A percentile compares a stretch with the other conserved stretches of the same genome.
phyloP scores from a whole-genome alignment of 805 yeast genomes.

The Scheffersomyces amazonensis region DNA sequence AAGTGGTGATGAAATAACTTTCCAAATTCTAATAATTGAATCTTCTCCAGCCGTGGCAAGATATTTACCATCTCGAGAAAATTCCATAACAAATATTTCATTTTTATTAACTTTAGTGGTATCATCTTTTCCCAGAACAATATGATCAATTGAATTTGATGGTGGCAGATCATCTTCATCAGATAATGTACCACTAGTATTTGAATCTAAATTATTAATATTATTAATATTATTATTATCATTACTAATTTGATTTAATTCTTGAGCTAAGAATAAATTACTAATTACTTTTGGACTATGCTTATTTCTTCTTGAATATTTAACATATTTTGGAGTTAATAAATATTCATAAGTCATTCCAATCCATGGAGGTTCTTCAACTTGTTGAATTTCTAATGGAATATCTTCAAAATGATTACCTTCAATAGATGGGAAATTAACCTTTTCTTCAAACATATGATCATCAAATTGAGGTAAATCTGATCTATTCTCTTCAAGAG shows the following conservation, averaged over 20 bases:
- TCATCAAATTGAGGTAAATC: slow-evolving; percentile 6
- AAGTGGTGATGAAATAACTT: slow-evolving; percentile 69
- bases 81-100: slow-evolving; percentile 73
- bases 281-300: slow-evolving; percentile 45
- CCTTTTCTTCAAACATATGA: slow-evolving; percentile 10
- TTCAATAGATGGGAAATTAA: slow-evolving; percentile 12
- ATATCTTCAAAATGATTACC: slow-evolving; percentile 5
- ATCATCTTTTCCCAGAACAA: neutral
- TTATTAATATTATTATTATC: slow-evolving; percentile 6
- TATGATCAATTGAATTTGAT: neutral
- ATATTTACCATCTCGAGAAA: slow-evolving; percentile 76
- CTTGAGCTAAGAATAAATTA: slow-evolving; percentile 65
- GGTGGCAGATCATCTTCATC: slow-evolving; percentile 1
- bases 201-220: neutral
- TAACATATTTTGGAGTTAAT: slow-evolving; percentile 54
- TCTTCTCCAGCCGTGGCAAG: slow-evolving; percentile 85
- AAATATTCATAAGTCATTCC: slow-evolving; percentile 36
- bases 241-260: slow-evolving; percentile 27
- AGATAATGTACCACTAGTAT: neutral
- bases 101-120: slow-evolving; percentile 8
- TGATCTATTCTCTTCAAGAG: neutral
- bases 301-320: slow-evolving; percentile 44
- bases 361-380: slow-evolving; percentile 22
- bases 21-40: slow-evolving; percentile 67
- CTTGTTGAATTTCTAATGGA: slow-evolving; percentile 2